Evolutionary conservation across 2,329 filamentous ascomycete species (phyloP).

Genomic region (Diplocarpon rosae): DNA sequence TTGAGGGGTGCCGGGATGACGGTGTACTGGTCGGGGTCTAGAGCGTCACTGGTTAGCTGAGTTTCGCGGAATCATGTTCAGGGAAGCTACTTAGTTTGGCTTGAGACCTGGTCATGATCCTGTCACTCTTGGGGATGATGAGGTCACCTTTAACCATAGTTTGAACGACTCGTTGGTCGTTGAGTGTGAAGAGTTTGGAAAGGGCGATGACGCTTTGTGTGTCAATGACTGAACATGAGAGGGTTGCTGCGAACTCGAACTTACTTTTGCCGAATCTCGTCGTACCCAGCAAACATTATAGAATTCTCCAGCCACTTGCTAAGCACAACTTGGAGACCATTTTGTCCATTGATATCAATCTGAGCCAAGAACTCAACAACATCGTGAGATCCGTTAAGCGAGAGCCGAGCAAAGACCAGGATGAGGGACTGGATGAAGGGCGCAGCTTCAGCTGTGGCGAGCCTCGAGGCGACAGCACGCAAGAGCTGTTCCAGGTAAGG

Average conservation of each 20-base stretch:
- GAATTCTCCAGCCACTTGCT: constrained; percentile 97
- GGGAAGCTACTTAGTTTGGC: constrained; percentile 60
- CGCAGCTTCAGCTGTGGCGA: constrained; percentile 72
- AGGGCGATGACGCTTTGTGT: constrained; percentile 65
- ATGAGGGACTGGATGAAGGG: constrained; percentile 94
- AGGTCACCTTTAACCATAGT: constrained; percentile 87
- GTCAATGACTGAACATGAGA: constrained; percentile 25
- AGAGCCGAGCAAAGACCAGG: constrained; percentile 85
- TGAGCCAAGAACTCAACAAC: constrained; percentile 86
- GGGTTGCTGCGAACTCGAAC: constrained; percentile 31
- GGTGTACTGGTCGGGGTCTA: constrained; percentile 82
- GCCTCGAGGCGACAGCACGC: constrained; percentile 73
- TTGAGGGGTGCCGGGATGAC: constrained; percentile 81
- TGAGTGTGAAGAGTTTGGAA: constrained; percentile 79
- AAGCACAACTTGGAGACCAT: constrained; percentile 79
- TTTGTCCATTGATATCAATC: constrained; percentile 68
- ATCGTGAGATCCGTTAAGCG: constrained; percentile 72
- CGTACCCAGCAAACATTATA: constrained; percentile 93
- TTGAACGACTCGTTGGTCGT: constrained; percentile 67
- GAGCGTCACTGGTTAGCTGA: background rate
- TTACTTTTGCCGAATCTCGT: constrained; percentile 93
- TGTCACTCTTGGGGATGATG: constrained; percentile 64
- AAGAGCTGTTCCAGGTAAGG: constrained; percentile 83
- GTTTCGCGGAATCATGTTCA: constrained; percentile 7
- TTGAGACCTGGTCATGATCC: constrained; percentile 90